phyloP scores from a whole-genome alignment of 192 early-diverging fungal genomes.

The Phycomyces nitens region DNA sequence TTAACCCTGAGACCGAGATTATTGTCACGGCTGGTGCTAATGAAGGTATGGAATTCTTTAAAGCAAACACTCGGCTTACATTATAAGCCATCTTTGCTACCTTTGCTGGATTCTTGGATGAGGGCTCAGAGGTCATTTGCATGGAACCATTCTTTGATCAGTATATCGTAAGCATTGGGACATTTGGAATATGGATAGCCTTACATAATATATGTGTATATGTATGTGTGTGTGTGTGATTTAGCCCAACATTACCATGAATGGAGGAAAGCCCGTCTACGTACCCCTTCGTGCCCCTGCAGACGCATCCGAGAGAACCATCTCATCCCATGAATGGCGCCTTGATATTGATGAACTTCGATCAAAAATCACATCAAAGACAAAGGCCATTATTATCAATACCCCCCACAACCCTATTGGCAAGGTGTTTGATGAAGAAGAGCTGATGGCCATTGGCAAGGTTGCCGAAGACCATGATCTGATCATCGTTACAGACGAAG shows the following conservation, averaged over 20 bases:
- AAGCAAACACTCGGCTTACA: no score
- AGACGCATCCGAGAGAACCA: constrained; percentile 41
- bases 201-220: no score
- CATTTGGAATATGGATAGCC: no score
- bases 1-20: constrained; percentile 80
- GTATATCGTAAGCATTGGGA: constrained; percentile 63
- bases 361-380: constrained; percentile 66
- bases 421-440: constrained; percentile 76
- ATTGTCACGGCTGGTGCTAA: constrained; percentile 89
- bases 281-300: constrained; percentile 70
- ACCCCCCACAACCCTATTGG: constrained; percentile 95
- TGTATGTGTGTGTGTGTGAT: not conserved
- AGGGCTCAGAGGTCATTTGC: constrained; percentile 82
- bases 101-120: constrained; percentile 79
- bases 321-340: constrained; percentile 81
- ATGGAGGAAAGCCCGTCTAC: constrained; percentile 82
- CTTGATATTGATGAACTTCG: constrained; percentile 80
- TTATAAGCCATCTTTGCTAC: constrained; percentile 75
- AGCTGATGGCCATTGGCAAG: constrained; percentile 70
- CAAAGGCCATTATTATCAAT: constrained; percentile 89
- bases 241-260: constrained; percentile 76
- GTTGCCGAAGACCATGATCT: constrained; percentile 80
- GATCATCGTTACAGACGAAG: constrained; percentile 89
- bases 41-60: constrained; percentile 69
- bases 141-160: constrained; percentile 97